Conservation (phyloP, 2,329 filamentous ascomycete genomes). For the Fusarium sp. region DNA sequence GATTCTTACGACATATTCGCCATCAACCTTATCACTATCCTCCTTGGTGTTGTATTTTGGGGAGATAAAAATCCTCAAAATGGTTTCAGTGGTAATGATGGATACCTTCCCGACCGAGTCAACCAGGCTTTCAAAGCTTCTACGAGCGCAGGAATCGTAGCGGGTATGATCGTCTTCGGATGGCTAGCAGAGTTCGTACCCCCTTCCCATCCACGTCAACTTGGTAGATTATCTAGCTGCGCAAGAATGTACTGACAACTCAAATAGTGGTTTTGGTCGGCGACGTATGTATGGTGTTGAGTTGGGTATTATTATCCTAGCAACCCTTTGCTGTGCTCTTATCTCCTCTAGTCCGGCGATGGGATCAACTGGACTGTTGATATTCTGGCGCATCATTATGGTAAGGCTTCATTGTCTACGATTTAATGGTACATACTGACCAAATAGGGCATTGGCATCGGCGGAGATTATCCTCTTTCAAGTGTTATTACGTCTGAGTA, state of each 20-base stretch:
- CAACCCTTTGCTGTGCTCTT: slow-evolving; percentile 76
- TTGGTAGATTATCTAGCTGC: not conserved
- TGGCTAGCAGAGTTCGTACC: slow-evolving; percentile 75
- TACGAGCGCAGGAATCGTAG: slow-evolving; percentile 81
- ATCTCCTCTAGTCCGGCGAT: slow-evolving; percentile 71
- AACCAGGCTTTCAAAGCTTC: slow-evolving; percentile 85
- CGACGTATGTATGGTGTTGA: slow-evolving; percentile 87
- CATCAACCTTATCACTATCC: slow-evolving; percentile 77
- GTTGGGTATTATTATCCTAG: slow-evolving; percentile 77
- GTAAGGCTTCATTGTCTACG: slow-evolving; percentile 49
- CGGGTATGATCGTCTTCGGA: slow-evolving; percentile 83
- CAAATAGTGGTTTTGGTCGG: slow-evolving; percentile 70
- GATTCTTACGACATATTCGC: slow-evolving; percentile 87
- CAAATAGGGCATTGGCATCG: slow-evolving; percentile 75
- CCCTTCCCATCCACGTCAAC: not conserved
- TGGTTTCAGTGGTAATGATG: slow-evolving; percentile 65
- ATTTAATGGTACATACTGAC: slow-evolving; percentile 22
- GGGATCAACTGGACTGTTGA: slow-evolving; percentile 70
- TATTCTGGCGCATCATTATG: slow-evolving; percentile 84
- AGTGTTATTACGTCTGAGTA: slow-evolving; percentile 81
- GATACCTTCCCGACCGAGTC: slow-evolving; percentile 71
- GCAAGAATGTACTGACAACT: slow-evolving; percentile 29
- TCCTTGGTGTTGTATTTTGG: slow-evolving; percentile 84
- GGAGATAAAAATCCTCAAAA: slow-evolving; percentile 58
- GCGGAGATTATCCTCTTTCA: slow-evolving; percentile 85